A percentile compares a stretch with the other conserved stretches of the same genome.
These are phyloP conservation scores for Chlorella sp. DNA, from an alignment of 139 green algal genomes.

Conservation along the genomic window DNA sequence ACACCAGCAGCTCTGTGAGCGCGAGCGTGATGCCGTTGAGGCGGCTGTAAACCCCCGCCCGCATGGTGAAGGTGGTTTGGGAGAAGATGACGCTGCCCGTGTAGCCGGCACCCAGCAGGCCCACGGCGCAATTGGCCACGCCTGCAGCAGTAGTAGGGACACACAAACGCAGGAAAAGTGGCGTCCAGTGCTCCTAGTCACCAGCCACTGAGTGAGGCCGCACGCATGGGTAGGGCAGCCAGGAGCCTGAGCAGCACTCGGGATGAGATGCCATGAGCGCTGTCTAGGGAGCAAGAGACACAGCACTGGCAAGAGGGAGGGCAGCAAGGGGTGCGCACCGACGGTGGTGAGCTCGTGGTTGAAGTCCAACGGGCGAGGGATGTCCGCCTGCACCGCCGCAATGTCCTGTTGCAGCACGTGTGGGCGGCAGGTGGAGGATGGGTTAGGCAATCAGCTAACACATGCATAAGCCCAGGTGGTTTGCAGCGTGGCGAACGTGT, in stretches of 20 bases:
- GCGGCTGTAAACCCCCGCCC: conserved; percentile 27
- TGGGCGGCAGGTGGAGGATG: neutral
- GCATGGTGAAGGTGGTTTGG: conserved; percentile 56
- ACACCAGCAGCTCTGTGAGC: conserved; percentile 50
- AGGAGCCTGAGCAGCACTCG: too few species aligned
- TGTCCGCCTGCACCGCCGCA: conserved; percentile 38
- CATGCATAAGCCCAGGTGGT: neutral
- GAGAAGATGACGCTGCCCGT: conserved; percentile 79
- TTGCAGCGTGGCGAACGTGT: neutral
- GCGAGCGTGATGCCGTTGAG: conserved; percentile 44
- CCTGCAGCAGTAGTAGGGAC: too few species aligned
- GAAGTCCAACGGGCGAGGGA: conserved; percentile 60
- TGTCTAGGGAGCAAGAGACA: too few species aligned
- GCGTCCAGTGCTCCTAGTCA: too few species aligned
- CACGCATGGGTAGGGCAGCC: too few species aligned
- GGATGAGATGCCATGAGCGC: too few species aligned
- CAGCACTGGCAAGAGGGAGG: too few species aligned
- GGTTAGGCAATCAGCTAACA: neutral
- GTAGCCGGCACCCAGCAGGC: conserved; percentile 56
- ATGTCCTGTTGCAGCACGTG: conserved; percentile 12
- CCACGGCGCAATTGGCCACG: conserved; percentile 58
- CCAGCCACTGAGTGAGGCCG: too few species aligned
- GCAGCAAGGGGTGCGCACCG: too few species aligned
- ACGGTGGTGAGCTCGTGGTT: conserved; percentile 65
- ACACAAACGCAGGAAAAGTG: too few species aligned